These are phyloP conservation scores for Prunella vulgaris DNA, from an alignment of 257 asterid species.

Conservation along the genomic window DNA sequence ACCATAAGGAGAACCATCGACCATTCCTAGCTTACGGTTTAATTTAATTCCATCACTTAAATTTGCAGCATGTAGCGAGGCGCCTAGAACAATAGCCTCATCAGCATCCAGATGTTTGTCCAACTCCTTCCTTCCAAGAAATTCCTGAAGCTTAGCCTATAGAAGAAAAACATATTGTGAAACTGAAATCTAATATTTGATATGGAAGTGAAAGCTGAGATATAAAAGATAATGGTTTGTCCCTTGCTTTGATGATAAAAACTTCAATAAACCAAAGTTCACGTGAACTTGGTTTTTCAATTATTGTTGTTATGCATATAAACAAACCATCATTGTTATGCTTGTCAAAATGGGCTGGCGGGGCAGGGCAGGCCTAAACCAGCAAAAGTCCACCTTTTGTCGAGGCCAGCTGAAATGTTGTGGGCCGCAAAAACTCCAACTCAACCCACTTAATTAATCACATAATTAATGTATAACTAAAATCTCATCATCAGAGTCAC, in stretches of 20 bases:
- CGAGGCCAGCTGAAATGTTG: no score
- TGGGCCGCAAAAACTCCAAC: no score
- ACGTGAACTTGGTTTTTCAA: no score
- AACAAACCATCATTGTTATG: no score
- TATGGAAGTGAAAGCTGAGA: slow-evolving; percentile 8
- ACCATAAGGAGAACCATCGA: slow-evolving; percentile 93
- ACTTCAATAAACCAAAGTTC: no score
- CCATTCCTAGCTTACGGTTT: slow-evolving; percentile 97
- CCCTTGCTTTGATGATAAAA: neutral
- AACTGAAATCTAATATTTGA: slow-evolving; percentile 11
- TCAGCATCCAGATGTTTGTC: slow-evolving; percentile 97
- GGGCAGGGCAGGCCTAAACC: no score
- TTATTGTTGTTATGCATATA: no score
- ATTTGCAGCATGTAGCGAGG: slow-evolving; percentile 96
- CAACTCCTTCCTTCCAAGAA: slow-evolving; percentile 90
- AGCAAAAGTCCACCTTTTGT: no score
- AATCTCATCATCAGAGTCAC: no score
- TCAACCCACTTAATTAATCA: no score
- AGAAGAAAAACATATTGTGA: slow-evolving; percentile 7
- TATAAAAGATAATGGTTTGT: neutral
- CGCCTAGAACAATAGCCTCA: slow-evolving; percentile 94
- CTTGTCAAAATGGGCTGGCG: no score
- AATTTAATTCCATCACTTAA: slow-evolving; percentile 97
- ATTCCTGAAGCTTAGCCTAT: slow-evolving; percentile 95
- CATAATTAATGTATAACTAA: no score